These are phyloP conservation scores for Rhizopogon parksii DNA, from an alignment of 1,284 basidiomycete genomes.

Conservation along the genomic window DNA sequence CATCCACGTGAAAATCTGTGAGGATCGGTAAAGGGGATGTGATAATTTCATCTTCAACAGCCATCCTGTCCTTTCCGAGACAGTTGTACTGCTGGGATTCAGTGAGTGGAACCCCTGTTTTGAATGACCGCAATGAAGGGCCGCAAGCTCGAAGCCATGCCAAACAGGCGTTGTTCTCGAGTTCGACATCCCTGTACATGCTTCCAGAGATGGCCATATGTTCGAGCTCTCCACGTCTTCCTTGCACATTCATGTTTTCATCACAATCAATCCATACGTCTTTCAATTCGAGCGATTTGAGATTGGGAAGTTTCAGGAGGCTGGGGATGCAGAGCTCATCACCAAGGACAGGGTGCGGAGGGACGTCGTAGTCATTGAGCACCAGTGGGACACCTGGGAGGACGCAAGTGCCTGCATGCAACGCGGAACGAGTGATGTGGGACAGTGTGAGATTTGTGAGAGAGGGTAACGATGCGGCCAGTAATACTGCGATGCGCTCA, in stretches of 20 bases:
- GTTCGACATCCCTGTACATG: constrained; percentile 19
- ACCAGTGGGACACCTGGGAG: constrained; percentile 43
- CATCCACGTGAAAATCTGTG: constrained; percentile 20
- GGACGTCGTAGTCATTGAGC: constrained; percentile 57
- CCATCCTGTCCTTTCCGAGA: background rate
- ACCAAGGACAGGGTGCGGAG: constrained; percentile 48
- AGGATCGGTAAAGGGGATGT: constrained; percentile 11
- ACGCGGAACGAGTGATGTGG: constrained; percentile 55
- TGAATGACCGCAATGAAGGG: constrained; percentile 16
- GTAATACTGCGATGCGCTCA: constrained; percentile 62
- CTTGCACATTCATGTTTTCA: constrained; percentile 13
- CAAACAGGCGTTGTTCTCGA: constrained; percentile 20
- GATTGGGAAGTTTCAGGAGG: constrained; percentile 53
- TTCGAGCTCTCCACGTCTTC: constrained; percentile 8
- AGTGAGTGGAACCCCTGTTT: constrained; percentile 20
- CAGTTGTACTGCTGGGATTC: constrained; percentile 3
- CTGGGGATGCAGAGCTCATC: constrained; percentile 55
- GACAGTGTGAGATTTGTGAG: constrained; percentile 53
- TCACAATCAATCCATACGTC: constrained; percentile 60
- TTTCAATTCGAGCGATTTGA: constrained; percentile 54
- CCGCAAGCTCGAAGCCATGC: constrained; percentile 23
- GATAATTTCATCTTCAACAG: background rate
- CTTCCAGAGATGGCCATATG: constrained; percentile 24
- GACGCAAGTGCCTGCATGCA: constrained; percentile 46
- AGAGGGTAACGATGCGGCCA: constrained; percentile 53